Percentiles rank a stretch among this genome's conserved stretches.
Evolutionary conservation across 768 basidiomycete species (phyloP).

Genomic region (Pleurotus sapidus): DNA sequence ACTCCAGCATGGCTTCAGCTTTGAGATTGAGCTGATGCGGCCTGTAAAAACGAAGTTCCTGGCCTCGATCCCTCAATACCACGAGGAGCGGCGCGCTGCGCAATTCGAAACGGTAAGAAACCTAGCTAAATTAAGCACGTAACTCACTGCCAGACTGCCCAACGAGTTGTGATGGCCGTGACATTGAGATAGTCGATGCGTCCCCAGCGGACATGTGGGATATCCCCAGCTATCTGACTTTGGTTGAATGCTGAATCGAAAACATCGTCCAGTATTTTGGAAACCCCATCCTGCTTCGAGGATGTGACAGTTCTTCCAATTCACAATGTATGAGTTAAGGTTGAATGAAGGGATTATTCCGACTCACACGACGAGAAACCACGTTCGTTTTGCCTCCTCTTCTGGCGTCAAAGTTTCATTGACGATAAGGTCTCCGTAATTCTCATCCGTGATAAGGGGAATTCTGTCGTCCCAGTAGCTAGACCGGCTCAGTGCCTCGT

Average conservation of each 20-base stretch:
- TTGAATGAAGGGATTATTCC: slow-evolving; percentile 5
- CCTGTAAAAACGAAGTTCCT: slow-evolving; percentile 78
- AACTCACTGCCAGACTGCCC: slow-evolving; percentile 81
- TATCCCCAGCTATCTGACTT: slow-evolving; percentile 53
- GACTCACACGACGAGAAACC: slow-evolving; percentile 77
- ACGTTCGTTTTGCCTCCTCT: slow-evolving; percentile 66
- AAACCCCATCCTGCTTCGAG: slow-evolving; percentile 59
- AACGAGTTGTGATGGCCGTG: slow-evolving; percentile 79
- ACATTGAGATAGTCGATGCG: slow-evolving; percentile 88
- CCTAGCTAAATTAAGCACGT: neutral
- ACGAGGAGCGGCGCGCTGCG: slow-evolving; percentile 76
- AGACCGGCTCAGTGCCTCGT: slow-evolving; percentile 25
- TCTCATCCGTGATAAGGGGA: slow-evolving; percentile 79
- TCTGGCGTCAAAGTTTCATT: slow-evolving; percentile 64
- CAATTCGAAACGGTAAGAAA: neutral
- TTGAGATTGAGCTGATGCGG: slow-evolving; percentile 59
- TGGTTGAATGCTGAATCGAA: slow-evolving; percentile 77
- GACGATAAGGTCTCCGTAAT: slow-evolving; percentile 68
- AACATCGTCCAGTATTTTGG: slow-evolving; percentile 64
- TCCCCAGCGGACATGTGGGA: slow-evolving; percentile 76
- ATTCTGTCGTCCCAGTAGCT: slow-evolving; percentile 70
- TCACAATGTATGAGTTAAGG: slow-evolving; percentile 5
- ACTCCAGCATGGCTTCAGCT: slow-evolving; percentile 59
- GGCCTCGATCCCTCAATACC: slow-evolving; percentile 66
- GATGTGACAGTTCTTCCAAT: slow-evolving; percentile 51